phyloP scores from a whole-genome alignment of 23 red algal genomes.

The Agarophyton chilense region DNA sequence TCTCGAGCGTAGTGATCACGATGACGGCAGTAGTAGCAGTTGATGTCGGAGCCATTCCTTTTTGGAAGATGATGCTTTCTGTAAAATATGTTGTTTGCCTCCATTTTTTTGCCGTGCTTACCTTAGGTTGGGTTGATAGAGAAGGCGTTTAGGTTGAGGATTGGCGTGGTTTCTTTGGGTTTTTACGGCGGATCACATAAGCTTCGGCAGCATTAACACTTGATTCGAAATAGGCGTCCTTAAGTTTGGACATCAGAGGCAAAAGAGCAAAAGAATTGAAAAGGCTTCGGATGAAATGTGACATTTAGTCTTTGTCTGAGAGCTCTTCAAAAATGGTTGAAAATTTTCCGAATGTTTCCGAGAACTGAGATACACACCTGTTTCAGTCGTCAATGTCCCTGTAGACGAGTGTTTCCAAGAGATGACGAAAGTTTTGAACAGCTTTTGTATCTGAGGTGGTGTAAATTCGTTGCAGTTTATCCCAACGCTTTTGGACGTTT shows the following conservation, averaged over 20 bases:
- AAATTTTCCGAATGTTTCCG: not conserved
- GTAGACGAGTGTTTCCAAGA: conserved; percentile 25
- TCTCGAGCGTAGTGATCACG: too few relatives aligned
- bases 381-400: not conserved
- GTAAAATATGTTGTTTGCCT: too few relatives aligned
- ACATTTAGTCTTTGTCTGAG: too few relatives aligned
- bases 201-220: too few relatives aligned
- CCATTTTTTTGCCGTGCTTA: not conserved
- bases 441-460: conserved; percentile 8
- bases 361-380: not conserved
- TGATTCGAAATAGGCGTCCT: too few relatives aligned
- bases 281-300: too few relatives aligned
- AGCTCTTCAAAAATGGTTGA: not conserved
- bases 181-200: not conserved
- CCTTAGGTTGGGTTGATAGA: not conserved
- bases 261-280: too few relatives aligned
- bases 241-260: too few relatives aligned
- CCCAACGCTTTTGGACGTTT: too few relatives aligned
- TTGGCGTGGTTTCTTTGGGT: not conserved
- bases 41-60: not conserved
- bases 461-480: conserved; percentile 13
- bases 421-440: not conserved
- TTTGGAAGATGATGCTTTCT: not conserved
- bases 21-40: not conserved
- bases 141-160: not conserved